Evolutionary conservation across 805 yeast species (phyloP), one percentile per base, ranked within the genome.

Genomic region (Yarrowia porcina): DNA sequence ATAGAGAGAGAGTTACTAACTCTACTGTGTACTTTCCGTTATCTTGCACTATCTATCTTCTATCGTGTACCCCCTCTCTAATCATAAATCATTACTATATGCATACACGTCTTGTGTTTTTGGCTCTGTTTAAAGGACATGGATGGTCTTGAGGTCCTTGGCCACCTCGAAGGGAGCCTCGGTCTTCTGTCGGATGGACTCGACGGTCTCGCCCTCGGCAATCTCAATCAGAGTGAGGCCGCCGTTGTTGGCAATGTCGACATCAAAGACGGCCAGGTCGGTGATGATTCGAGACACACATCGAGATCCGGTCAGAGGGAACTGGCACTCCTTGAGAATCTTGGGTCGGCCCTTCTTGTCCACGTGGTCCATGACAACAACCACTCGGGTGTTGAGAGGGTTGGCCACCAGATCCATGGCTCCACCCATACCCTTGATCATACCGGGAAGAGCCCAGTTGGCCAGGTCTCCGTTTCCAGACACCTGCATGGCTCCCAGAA

Each of bases 351-450:
- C 82, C 67, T 79, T 75, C 68, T 76, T 77, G 67, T 80, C 82
- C 32, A 73, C 74, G 67, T 80, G 83, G 64, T 80, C 83, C 74
- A 79, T 80, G 61, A 77, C 72, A 12, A 79, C 82, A 33, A 80
- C 78, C 17, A 80, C 82, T 60, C 73, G 71, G 5, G 83, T 80
- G 35, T 74, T 69, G 27, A 70, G 70, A 15, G 82, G 82, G 66
- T 79, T 79, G 7, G 81, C 76, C 6, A 79, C 83, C 23, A 80
- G 74, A 67, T 80, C 83, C 83, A 81, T 81, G 23, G 83, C 83
- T 17, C 83, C 83, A 25, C 83, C 83, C 80, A 80, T 81, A 18
- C 83, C 83, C 68, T 78, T 79, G 45, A 80, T 77, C 64, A 76
- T 72, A 8, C 83, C 83, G 0, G 84, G 83, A 4, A 80, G 72